These are phyloP conservation scores for Cucumis hystrix DNA, from an alignment of 306 rosid genomes.

Conservation along the genomic window DNA sequence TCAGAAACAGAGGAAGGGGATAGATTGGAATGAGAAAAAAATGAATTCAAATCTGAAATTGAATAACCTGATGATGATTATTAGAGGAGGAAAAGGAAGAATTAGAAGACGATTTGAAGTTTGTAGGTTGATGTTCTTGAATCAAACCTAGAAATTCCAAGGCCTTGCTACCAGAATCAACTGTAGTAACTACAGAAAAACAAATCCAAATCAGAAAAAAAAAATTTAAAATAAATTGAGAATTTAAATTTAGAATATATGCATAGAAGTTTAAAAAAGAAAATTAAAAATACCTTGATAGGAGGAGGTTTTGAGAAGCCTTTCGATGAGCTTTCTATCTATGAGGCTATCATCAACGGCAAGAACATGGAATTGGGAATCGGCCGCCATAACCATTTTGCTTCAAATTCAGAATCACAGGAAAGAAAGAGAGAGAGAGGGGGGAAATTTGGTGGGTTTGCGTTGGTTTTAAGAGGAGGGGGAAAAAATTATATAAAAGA, in stretches of 20 bases:
- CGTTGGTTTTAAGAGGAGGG: neutral
- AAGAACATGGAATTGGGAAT: conserved; percentile 73
- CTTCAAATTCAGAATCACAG: neutral
- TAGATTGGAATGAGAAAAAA: neutral
- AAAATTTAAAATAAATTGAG: neutral
- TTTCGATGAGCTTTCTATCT: conserved; percentile 76
- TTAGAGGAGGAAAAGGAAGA: conserved; percentile 13
- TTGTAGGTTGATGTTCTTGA: conserved; percentile 30
- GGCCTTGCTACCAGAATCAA: conserved; percentile 93
- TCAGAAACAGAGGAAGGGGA: conserved; percentile 13
- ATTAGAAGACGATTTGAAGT: conserved; percentile 19
- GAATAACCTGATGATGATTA: conserved; percentile 17
- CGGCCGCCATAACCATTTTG: conserved; percentile 41
- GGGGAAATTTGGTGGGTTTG: neutral
- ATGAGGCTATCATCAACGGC: conserved; percentile 86
- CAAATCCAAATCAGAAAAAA: neutral
- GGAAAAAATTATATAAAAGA: neutral
- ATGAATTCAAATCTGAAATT: neutral
- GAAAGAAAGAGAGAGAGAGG: neutral
- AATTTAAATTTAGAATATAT: too few species aligned
- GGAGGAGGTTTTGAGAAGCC: conserved; percentile 67
- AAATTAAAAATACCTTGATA: conserved; percentile 44
- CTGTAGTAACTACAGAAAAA: conserved; percentile 60
- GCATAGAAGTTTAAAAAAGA: too few species aligned
- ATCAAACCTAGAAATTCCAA: conserved; percentile 68